Evolutionary conservation across 306 rosid genomes (phyloP), one percentile per base, ranked within the genome.

Genomic region (Adenanthera pavonina): DNA sequence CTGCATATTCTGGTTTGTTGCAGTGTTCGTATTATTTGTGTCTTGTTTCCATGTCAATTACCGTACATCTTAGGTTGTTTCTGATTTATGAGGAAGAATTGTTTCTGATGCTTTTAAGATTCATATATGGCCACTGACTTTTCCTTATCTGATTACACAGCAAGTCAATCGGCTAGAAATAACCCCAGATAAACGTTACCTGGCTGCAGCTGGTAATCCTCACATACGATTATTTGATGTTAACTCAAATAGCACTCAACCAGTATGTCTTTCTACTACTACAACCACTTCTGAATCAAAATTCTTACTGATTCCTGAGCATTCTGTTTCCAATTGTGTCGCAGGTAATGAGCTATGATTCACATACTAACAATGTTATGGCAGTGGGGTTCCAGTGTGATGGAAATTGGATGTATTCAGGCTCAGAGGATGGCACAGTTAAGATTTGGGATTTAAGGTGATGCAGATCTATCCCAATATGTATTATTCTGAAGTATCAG

Each of bases 321-420:
- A 43, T 74, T 10, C 2, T 49, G 16, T 83, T 72, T 70, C 69
- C 69, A 72, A 59, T 69, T 84, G 57, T 78, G 57, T 77, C 72
- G 68, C 85, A 95, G 98, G 97, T 91, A 71, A 93, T 93, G 92
- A 91, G 97, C 91, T 95, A 93, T 87, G 99, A 95, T 83, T 92
- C 97, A 13, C 99, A 95, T 87, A 95, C 96, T 52, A 92, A 86
- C 81, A 95, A 95, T 83, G 99, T 95, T 57, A 93, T 93, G 99
- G 95, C 99, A 2, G 97, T 95, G 83, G 99, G 99, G 79, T 95
- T 95, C 84, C 99, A 95, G 78, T 95, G 99, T 77, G 99, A 95
- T 89, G 99, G 99, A 72, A 95, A 95, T 85, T 95, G 99, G 99
- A 95, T 93, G 99, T 95, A 95, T 86, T 95, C 99, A 47, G 99